These are phyloP conservation scores for Tolypocladium endophyticum DNA, from an alignment of 2,329 filamentous ascomycete species.

Conservation along the genomic window DNA sequence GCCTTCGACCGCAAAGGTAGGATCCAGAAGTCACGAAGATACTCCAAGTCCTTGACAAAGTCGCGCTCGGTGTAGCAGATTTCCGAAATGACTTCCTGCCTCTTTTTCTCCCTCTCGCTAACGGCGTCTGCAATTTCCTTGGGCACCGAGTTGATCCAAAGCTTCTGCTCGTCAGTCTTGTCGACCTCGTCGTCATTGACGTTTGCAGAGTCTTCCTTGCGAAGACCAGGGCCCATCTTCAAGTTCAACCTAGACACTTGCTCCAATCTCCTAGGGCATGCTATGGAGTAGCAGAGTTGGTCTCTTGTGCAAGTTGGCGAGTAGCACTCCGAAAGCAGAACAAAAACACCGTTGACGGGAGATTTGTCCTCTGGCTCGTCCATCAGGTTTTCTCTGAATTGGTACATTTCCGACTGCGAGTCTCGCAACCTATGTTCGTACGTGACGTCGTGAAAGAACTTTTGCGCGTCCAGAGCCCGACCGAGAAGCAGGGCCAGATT, in stretches of 20 bases:
- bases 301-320: conserved; percentile 95
- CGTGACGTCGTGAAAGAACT: conserved; percentile 98
- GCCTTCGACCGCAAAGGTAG: conserved; percentile 70
- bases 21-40: conserved; percentile 97
- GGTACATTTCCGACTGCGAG: conserved; percentile 89
- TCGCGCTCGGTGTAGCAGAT: conserved; percentile 98
- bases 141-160: conserved; percentile 98
- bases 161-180: conserved; percentile 88
- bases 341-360: conserved; percentile 88
- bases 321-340: conserved; percentile 92
- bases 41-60: conserved; percentile 98
- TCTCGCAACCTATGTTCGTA: conserved; percentile 94
- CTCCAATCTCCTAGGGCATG: conserved; percentile 84
- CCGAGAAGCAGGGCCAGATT: conserved; percentile 88
- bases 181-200: conserved; percentile 70
- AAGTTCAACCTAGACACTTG: conserved; percentile 91
- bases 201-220: conserved; percentile 45
- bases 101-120: conserved; percentile 86
- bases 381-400: conserved; percentile 87
- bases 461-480: conserved; percentile 88
- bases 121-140: conserved; percentile 90
- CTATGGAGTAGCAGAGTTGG: conserved; percentile 94
- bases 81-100: conserved; percentile 95
- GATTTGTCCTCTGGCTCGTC: conserved; percentile 66
- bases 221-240: conserved; percentile 82